These are phyloP conservation scores for Xylogone sp. DNA, from an alignment of 2,329 filamentous ascomycete species.

Conservation along the genomic window DNA sequence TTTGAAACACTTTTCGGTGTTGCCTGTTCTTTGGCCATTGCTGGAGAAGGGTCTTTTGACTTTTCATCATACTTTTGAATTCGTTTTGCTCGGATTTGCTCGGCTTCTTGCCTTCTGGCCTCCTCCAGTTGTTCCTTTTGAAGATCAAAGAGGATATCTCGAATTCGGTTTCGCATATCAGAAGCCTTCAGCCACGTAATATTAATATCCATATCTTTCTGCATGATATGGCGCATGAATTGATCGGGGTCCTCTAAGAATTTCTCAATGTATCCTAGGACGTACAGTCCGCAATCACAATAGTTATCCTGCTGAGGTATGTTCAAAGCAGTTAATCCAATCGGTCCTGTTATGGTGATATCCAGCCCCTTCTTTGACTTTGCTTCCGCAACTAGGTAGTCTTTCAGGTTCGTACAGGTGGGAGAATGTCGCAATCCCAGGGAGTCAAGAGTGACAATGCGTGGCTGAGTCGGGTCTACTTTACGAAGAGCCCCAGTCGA, in stretches of 20 bases:
- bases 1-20: too few species aligned
- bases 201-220: constrained; percentile 52
- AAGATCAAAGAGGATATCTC: constrained; percentile 60
- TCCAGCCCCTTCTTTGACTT: constrained; percentile 48
- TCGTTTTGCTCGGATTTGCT: constrained; percentile 6
- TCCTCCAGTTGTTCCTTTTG: constrained; percentile 51
- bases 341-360: constrained; percentile 22
- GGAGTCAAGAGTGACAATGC: constrained; percentile 86
- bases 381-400: constrained; percentile 75
- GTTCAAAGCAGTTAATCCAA: constrained; percentile 65
- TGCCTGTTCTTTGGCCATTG: not conserved
- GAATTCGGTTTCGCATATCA: constrained; percentile 60
- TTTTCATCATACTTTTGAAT: not conserved
- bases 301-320: constrained; percentile 81
- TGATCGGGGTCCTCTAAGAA: constrained; percentile 72
- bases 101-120: constrained; percentile 29
- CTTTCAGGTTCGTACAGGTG: constrained; percentile 65
- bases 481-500: constrained; percentile 30
- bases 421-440: constrained; percentile 60
- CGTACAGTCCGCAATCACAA: constrained; percentile 84
- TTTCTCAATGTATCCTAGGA: constrained; percentile 78
- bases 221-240: constrained; percentile 66
- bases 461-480: constrained; percentile 51
- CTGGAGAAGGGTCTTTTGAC: not conserved
- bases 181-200: constrained; percentile 45